Evolutionary conservation across 2,329 filamentous ascomycete genomes (phyloP).

Genomic region (Trichoderma aggressivum): DNA sequence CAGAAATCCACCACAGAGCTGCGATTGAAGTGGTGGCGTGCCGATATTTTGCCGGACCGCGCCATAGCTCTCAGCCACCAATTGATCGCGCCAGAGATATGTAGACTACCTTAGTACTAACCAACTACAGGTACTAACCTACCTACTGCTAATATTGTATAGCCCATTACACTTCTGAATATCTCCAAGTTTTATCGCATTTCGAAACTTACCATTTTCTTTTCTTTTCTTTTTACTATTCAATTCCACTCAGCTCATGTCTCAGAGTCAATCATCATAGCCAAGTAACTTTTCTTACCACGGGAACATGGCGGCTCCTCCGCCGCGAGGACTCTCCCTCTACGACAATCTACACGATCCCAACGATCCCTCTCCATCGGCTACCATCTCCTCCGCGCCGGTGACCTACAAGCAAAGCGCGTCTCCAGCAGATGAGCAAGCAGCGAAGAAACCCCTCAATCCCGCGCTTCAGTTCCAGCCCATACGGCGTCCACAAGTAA

Average conservation of each 20-base stretch:
- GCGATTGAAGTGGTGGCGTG: background rate
- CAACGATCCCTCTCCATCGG: slow-evolving; percentile 42
- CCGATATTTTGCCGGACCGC: slow-evolving; percentile 33
- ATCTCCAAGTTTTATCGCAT: background rate
- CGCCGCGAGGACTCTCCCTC: slow-evolving; percentile 60
- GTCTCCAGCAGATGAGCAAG: slow-evolving; percentile 41
- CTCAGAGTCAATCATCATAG: background rate
- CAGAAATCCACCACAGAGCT: slow-evolving; percentile 13
- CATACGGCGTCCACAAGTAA: slow-evolving; percentile 70
- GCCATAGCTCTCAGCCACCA: background rate
- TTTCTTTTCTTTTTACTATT: background rate
- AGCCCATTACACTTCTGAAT: background rate
- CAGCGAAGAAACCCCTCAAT: slow-evolving; percentile 58
- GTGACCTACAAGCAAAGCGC: slow-evolving; percentile 64
- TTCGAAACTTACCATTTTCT: background rate
- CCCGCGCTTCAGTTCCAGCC: slow-evolving; percentile 79
- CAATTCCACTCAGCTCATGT: background rate
- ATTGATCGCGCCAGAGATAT: background rate
- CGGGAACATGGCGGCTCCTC: slow-evolving; percentile 33
- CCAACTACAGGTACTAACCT: no score
- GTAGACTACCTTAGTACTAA: no score
- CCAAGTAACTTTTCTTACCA: background rate
- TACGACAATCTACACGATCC: slow-evolving; percentile 81
- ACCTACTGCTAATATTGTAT: background rate
- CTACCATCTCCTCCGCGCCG: slow-evolving; percentile 75